These are phyloP conservation scores for Coemansia sp. DNA, from an alignment of 192 early-diverging fungal genomes.

Conservation along the genomic window DNA sequence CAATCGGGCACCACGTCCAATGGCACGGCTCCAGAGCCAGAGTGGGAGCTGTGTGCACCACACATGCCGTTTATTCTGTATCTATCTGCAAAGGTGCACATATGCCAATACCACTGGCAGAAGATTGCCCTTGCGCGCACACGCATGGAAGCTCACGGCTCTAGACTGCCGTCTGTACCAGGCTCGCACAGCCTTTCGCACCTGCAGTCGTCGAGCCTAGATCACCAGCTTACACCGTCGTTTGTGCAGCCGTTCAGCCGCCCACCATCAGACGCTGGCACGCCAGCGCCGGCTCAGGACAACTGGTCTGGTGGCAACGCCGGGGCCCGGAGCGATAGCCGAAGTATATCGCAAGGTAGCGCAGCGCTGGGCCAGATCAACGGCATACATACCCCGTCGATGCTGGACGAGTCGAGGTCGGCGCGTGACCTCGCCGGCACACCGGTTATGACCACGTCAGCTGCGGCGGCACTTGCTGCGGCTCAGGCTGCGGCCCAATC, in stretches of 20 bases:
- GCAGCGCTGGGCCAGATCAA: neutral
- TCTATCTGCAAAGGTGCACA: slow-evolving; percentile 43
- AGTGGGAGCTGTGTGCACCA: slow-evolving; percentile 50
- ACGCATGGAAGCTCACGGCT: slow-evolving; percentile 12
- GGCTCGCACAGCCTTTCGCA: neutral
- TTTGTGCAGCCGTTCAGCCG: slow-evolving; percentile 48
- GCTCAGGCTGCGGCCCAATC: slow-evolving; percentile 34
- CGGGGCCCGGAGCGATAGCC: too few species aligned
- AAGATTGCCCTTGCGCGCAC: slow-evolving; percentile 43
- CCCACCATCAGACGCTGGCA: slow-evolving; percentile 19
- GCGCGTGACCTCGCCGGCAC: slow-evolving; percentile 9
- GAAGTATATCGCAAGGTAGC: neutral
- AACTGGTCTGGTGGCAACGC: neutral
- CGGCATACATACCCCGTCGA: neutral
- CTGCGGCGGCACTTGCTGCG: slow-evolving; percentile 43
- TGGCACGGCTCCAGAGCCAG: slow-evolving; percentile 44
- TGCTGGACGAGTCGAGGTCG: neutral
- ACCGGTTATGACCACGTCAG: slow-evolving; percentile 45
- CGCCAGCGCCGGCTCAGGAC: slow-evolving; percentile 23
- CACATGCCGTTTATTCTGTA: slow-evolving; percentile 49
- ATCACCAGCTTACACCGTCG: slow-evolving; percentile 34
- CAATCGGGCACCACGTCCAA: slow-evolving; percentile 42
- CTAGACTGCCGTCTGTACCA: neutral
- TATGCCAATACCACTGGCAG: slow-evolving; percentile 50
- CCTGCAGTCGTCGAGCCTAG: slow-evolving; percentile 14